Evolutionary conservation across 345 rosid genomes (phyloP).

Genomic region (Brassica carinata): DNA sequence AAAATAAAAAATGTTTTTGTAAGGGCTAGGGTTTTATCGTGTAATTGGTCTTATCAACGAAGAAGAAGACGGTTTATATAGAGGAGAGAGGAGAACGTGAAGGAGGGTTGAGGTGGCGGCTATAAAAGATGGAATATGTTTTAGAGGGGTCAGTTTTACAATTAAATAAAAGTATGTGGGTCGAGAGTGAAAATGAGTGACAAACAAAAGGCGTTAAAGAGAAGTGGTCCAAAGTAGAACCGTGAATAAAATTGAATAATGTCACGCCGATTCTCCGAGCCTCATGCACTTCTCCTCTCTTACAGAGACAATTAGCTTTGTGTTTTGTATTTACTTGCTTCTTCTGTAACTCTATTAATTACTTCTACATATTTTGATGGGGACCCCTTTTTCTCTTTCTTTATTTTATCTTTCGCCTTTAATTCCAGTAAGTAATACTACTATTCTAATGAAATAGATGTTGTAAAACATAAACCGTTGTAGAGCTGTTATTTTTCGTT

Average conservation of each 20-base stretch:
- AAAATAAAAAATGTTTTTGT: not conserved
- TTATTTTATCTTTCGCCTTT: not conserved
- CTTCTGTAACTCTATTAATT: conserved; percentile 37
- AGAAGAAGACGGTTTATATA: conserved; percentile 25
- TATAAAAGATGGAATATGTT: conserved; percentile 12
- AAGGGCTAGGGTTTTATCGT: conserved; percentile 20
- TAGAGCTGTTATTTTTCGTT: no score
- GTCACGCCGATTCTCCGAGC: conserved; percentile 44
- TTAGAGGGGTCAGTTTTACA: conserved; percentile 22
- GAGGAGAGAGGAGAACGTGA: conserved; percentile 11
- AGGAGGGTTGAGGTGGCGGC: not conserved
- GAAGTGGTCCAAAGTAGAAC: conserved; percentile 46
- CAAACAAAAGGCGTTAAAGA: conserved; percentile 44
- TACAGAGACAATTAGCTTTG: conserved; percentile 35
- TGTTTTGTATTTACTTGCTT: conserved; percentile 27
- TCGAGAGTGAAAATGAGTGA: conserved; percentile 26
- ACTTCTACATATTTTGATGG: conserved; percentile 28
- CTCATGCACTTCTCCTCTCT: conserved; percentile 37
- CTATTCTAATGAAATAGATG: not conserved
- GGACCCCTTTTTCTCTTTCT: conserved; percentile 29
- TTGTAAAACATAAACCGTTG: not conserved
- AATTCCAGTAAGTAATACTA: not conserved
- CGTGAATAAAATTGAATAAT: conserved; percentile 45
- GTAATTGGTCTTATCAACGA: conserved; percentile 23
- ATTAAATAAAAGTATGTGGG: conserved; percentile 14